These are phyloP conservation scores for Penicillium paneum DNA, from an alignment of 2,329 filamentous ascomycete genomes.

Conservation along the genomic window DNA sequence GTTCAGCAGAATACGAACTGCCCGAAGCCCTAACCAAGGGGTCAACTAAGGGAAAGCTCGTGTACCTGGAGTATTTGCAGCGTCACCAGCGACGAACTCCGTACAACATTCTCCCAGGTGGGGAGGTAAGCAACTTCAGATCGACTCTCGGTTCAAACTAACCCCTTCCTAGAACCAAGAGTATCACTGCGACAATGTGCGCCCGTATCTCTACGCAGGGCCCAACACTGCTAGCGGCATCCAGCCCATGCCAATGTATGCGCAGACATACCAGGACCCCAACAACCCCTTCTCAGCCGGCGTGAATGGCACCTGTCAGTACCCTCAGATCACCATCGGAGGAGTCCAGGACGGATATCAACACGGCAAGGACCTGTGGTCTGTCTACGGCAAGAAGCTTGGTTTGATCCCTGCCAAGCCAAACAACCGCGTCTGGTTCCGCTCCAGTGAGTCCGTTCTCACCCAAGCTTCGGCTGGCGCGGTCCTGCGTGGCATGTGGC, in stretches of 20 bases:
- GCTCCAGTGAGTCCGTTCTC: constrained; percentile 36
- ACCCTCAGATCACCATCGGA: constrained; percentile 40
- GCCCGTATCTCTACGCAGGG: constrained; percentile 37
- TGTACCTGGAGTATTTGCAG: constrained; percentile 41
- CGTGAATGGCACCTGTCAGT: constrained; percentile 39
- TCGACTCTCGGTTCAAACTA: background rate
- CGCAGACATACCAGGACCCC: constrained; percentile 36
- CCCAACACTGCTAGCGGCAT: constrained; percentile 14
- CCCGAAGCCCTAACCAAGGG: constrained; percentile 30
- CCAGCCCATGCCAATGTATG: constrained; percentile 33
- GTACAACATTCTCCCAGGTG: constrained; percentile 41
- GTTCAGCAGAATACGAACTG: constrained; percentile 30
- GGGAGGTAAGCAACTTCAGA: constrained; percentile 28
- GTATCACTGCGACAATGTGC: constrained; percentile 40
- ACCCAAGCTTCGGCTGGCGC: constrained; percentile 39
- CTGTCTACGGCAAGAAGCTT: constrained; percentile 34
- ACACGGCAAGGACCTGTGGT: constrained; percentile 37
- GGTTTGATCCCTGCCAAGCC: constrained; percentile 31
- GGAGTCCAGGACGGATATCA: constrained; percentile 39
- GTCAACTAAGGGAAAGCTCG: constrained; percentile 29
- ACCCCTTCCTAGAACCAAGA: constrained; percentile 30
- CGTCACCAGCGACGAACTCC: constrained; percentile 40
- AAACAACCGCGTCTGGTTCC: constrained; percentile 34
- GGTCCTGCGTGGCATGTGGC: constrained; percentile 41
- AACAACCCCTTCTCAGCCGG: constrained; percentile 34